Conservation (phyloP, 2,329 filamentous ascomycete genomes). For the Stemphylium beticola region DNA sequence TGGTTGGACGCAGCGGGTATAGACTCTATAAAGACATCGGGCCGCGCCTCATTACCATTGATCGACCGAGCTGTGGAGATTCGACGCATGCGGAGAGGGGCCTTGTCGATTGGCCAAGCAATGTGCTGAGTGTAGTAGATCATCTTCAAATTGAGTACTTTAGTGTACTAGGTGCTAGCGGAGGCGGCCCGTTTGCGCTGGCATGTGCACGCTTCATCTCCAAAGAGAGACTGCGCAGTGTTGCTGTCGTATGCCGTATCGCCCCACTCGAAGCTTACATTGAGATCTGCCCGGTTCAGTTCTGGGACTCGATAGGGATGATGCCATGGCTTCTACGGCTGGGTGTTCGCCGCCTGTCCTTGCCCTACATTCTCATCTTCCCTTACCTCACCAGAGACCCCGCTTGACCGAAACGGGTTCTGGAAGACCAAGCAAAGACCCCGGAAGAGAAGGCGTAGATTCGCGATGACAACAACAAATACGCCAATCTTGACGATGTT, state of each 20-base stretch:
- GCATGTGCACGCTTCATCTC: constrained; percentile 53
- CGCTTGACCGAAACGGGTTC: constrained; percentile 22
- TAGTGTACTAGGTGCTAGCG: constrained; percentile 41
- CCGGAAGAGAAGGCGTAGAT: constrained; percentile 27
- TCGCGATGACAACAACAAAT: constrained; percentile 9
- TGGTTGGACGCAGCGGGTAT: constrained; percentile 45
- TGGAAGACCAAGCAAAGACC: constrained; percentile 27
- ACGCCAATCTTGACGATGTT: constrained; percentile 22
- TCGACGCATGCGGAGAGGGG: constrained; percentile 32
- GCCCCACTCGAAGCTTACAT: constrained; percentile 22
- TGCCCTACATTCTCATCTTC: constrained; percentile 16
- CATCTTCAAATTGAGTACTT: too few species aligned
- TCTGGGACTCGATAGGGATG: constrained; percentile 21
- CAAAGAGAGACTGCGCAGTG: constrained; percentile 20
- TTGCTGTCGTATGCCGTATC: constrained; percentile 27
- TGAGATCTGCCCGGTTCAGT: constrained; percentile 10
- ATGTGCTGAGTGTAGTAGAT: constrained; percentile 38
- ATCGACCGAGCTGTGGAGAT: constrained; percentile 16
- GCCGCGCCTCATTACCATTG: constrained; percentile 50
- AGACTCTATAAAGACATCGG: constrained; percentile 33
- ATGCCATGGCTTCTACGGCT: constrained; percentile 16
- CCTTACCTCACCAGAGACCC: constrained; percentile 25
- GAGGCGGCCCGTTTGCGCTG: constrained; percentile 55
- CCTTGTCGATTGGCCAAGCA: constrained; percentile 47
- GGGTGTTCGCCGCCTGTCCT: constrained; percentile 18